These are phyloP conservation scores for Scheffersomyces cryptocercus DNA, from an alignment of 1,139 yeast genomes.

Conservation along the genomic window DNA sequence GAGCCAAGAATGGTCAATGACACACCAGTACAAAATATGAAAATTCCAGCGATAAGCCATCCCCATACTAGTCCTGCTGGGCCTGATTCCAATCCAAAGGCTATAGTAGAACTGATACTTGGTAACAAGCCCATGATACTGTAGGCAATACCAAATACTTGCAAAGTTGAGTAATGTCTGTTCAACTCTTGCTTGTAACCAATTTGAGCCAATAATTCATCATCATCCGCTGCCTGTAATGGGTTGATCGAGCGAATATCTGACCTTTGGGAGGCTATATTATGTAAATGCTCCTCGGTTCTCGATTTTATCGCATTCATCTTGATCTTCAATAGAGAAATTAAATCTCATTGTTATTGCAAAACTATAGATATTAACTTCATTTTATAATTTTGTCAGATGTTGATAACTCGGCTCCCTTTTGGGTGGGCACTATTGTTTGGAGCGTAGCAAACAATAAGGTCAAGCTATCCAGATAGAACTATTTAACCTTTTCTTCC, in stretches of 20 bases:
- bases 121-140: constrained; percentile 56
- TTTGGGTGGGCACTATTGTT: too few relatives aligned
- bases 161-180: constrained; percentile 48
- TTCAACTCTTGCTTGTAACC: constrained; percentile 55
- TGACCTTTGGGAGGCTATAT: constrained; percentile 8
- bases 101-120: constrained; percentile 40
- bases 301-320: constrained; percentile 1
- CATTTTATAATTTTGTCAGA: too few relatives aligned
- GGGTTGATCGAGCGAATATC: constrained; percentile 20
- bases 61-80: constrained; percentile 69
- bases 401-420: too few relatives aligned
- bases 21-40: constrained; percentile 57
- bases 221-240: constrained; percentile 35
- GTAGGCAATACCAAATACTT: constrained; percentile 55
- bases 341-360: too few relatives aligned
- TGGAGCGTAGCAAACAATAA: too few relatives aligned
- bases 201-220: constrained; percentile 50
- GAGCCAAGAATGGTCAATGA: constrained; percentile 67
- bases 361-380: too few relatives aligned
- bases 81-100: constrained; percentile 47
- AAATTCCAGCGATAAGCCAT: constrained; percentile 63
- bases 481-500: too few relatives aligned
- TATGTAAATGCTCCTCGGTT: constrained; percentile 5
- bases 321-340: too few relatives aligned
- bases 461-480: too few relatives aligned